These are phyloP conservation scores for Flaveria linearis DNA, from an alignment of 129 eudicot genomes.

Conservation along the genomic window DNA sequence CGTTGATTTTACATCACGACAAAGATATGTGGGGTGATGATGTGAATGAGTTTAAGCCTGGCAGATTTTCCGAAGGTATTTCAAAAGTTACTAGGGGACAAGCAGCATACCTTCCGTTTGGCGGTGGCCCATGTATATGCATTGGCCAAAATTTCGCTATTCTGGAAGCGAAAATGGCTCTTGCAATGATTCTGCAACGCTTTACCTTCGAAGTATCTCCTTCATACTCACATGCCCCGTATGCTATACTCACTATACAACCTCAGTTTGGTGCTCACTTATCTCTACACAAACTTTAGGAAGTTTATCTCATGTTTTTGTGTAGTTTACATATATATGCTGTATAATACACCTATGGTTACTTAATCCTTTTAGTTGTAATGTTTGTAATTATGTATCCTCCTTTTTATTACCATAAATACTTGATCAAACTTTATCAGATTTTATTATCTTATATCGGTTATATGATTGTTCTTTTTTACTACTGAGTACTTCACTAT, in stretches of 20 bases:
- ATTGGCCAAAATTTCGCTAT: constrained; percentile 62
- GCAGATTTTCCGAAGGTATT: constrained; percentile 59
- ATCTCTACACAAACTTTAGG: constrained; percentile 30
- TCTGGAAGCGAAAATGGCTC: constrained; percentile 59
- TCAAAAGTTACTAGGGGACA: constrained; percentile 52
- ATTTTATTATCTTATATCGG: too few relatives aligned
- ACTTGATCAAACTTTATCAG: too few relatives aligned
- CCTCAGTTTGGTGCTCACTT: constrained; percentile 77
- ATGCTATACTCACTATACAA: constrained; percentile 49
- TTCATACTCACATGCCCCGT: constrained; percentile 68
- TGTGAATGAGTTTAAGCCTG: constrained; percentile 61
- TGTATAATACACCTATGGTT: too few relatives aligned
- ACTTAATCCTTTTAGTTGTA: too few relatives aligned
- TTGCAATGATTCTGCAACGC: constrained; percentile 55
- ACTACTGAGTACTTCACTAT: too few relatives aligned
- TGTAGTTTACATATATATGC: too few relatives aligned
- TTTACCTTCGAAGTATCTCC: constrained; percentile 59
- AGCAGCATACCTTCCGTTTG: constrained; percentile 55
- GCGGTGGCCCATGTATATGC: constrained; percentile 70
- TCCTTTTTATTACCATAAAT: too few relatives aligned
- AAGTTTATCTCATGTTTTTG: background rate
- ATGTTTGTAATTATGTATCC: too few relatives aligned
- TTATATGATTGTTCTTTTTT: too few relatives aligned
- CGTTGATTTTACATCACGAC: constrained; percentile 49
- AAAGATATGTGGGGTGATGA: constrained; percentile 59